Base-by-base conservation (phyloP, 1,284 basidiomycete genomes). In the Phylloboletellus chloephorus region DNA sequence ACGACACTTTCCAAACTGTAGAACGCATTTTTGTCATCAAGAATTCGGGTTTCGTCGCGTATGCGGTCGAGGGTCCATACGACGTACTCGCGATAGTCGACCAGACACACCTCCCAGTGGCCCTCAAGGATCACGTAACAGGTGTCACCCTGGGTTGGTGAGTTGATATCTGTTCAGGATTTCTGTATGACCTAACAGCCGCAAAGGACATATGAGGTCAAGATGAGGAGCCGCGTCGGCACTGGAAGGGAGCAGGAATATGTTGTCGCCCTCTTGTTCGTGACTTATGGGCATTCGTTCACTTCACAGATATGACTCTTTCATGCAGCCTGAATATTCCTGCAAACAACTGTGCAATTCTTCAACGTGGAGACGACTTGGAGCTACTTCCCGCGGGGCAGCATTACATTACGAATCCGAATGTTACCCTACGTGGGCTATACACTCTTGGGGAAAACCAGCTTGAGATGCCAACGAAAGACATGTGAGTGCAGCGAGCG, bases 371-470 rank as follows among this genome's bases (percentile, higher is more conserved):
- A n/a, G 82, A 88, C 51, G 82, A 88, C 37, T 69, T 88, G 23
- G 78, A 85, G 52, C 69, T 87, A 5, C 69, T 88, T 12, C 71
- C 79, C 34, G 85, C 86, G 26, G 85, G 85, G 5, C 85, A 88
- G 54, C 84, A 84, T 43, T 86, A 79, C 46, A 82, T 88, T 53
- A 88, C 85, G 5, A 83, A 84, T 52, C 83, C 85, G 3, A 84
- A 79, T 46, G 79, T 88, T 28, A 88, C 83, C 2, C 65, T 88
- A 7, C 80, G 86, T 43, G 84, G 83, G 6, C 52, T 87, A 19
- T 88, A 78, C 58, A 86, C 85, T 2, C 72, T 82, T 1, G 85
- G 86, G 16, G 85, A 88, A 58, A 85, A 82, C 52, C 85, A 88
- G 60, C 61, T 85, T 21, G 86, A 88, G 60, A 82, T 88, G 79